Evolutionary conservation across 2,329 filamentous ascomycete species (phyloP).

Genomic region (Colletotrichum gigasporum): DNA sequence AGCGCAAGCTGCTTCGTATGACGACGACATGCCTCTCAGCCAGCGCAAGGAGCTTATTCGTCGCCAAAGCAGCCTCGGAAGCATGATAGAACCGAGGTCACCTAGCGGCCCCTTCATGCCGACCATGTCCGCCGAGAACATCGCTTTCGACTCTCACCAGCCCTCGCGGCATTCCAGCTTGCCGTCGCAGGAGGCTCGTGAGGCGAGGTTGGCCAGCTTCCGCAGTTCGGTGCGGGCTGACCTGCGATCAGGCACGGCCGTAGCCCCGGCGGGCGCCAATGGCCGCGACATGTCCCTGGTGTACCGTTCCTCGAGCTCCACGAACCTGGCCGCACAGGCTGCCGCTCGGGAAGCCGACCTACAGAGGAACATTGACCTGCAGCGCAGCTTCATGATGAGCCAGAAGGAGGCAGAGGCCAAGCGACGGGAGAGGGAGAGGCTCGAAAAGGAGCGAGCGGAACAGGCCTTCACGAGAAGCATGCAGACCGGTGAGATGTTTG

Average conservation of each 20-base stretch:
- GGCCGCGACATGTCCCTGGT: conserved; percentile 51
- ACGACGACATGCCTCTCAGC: conserved; percentile 78
- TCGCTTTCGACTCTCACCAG: conserved; percentile 64
- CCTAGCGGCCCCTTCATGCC: conserved; percentile 1
- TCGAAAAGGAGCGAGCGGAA: conserved; percentile 67
- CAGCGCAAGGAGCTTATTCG: conserved; percentile 71
- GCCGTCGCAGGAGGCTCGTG: conserved; percentile 55
- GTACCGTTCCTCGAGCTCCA: conserved; percentile 39
- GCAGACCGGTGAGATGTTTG: conserved; percentile 78
- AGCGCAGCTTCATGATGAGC: conserved; percentile 64
- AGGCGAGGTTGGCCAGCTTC: conserved; percentile 73
- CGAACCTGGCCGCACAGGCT: conserved; percentile 32
- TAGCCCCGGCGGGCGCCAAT: conserved; percentile 37
- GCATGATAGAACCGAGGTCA: conserved; percentile 31
- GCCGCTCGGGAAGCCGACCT: conserved; percentile 50
- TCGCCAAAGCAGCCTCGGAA: conserved; percentile 52
- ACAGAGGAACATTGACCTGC: conserved; percentile 61
- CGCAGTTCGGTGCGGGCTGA: conserved; percentile 72
- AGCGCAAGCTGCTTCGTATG: conserved; percentile 46
- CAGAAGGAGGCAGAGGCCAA: conserved; percentile 72
- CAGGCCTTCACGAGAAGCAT: conserved; percentile 78
- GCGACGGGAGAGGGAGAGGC: conserved; percentile 65
- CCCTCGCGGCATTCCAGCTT: conserved; percentile 57
- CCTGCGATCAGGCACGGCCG: conserved; percentile 54
- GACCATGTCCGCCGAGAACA: conserved; percentile 40